phyloP scores from a whole-genome alignment of 805 yeast species.

The Candida ponderosae region DNA sequence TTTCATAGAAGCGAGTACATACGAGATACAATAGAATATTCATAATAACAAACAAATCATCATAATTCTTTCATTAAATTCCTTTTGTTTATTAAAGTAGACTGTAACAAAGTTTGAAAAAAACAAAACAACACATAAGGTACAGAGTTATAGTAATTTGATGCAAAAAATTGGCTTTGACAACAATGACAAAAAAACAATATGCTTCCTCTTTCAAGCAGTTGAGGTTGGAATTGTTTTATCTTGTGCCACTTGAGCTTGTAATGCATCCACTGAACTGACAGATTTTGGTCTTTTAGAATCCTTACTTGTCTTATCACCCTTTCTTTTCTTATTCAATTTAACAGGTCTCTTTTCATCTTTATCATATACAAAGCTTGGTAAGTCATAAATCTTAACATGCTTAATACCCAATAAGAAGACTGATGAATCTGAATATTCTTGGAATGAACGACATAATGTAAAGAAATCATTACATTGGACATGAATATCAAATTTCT shows the following conservation, averaged over 20 bases:
- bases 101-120: too few relatives aligned
- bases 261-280: conserved; percentile 1
- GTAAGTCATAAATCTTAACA: conserved; percentile 73
- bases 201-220: not conserved
- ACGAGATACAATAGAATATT: not conserved
- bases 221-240: not conserved
- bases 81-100: too few relatives aligned
- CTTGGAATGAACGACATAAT: conserved; percentile 70
- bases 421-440: conserved; percentile 47
- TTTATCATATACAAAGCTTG: conserved; percentile 73
- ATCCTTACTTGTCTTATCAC: conserved; percentile 28
- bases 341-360: conserved; percentile 73
- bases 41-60: too few relatives aligned
- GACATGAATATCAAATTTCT: conserved; percentile 73
- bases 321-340: conserved; percentile 45
- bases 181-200: too few relatives aligned
- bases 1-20: not conserved
- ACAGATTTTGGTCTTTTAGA: conserved; percentile 27
- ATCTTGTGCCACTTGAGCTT: not conserved
- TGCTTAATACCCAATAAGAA: conserved; percentile 58
- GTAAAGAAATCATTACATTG: conserved; percentile 88
- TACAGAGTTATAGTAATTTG: too few relatives aligned
- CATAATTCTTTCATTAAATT: too few relatives aligned
- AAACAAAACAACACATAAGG: too few relatives aligned
- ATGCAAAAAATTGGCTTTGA: too few relatives aligned